These are phyloP conservation scores for Fusarium sp. DNA, from an alignment of 2,329 filamentous ascomycete species.

Conservation along the genomic window DNA sequence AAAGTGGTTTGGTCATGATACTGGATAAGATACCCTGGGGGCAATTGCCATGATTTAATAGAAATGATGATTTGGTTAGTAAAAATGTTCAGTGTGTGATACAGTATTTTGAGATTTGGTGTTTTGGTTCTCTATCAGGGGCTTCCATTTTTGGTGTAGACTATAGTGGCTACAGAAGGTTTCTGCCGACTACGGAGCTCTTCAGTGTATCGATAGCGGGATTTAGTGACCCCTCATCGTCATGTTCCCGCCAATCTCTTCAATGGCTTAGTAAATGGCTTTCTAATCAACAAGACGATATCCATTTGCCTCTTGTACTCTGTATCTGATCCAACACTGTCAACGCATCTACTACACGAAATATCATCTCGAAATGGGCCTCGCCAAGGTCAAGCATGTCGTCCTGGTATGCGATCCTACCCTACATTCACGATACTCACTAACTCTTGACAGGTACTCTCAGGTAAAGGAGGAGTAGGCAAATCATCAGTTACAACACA, in stretches of 20 bases:
- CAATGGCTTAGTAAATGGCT: conserved; percentile 47
- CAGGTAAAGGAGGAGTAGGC: conserved; percentile 96
- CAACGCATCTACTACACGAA: too few species aligned
- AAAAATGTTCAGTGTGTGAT: too few species aligned
- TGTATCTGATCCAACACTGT: neutral
- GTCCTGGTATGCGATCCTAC: conserved; percentile 68
- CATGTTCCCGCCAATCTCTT: conserved; percentile 38
- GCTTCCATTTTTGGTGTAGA: neutral
- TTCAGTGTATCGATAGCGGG: conserved; percentile 33
- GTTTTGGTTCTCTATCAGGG: neutral
- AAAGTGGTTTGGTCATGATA: conserved; percentile 29
- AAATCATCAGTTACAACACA: conserved; percentile 99
- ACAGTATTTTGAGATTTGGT: too few species aligned
- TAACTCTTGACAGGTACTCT: conserved; percentile 72
- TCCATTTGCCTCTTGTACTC: neutral
- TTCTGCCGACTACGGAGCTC: conserved; percentile 11
- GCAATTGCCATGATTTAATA: neutral
- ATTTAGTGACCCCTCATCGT: conserved; percentile 28
- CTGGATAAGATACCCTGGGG: conserved; percentile 21
- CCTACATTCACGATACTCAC: conserved; percentile 1
- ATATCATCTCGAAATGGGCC: conserved; percentile 47
- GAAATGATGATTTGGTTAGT: neutral
- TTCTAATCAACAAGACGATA: conserved; percentile 43
- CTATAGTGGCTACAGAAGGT: neutral
- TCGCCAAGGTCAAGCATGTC: conserved; percentile 77